Percentiles rank a stretch among this genome's conserved stretches.
phyloP scores from a whole-genome alignment of 495 filamentous ascomycete species.

The Aspergillus nidulans region DNA sequence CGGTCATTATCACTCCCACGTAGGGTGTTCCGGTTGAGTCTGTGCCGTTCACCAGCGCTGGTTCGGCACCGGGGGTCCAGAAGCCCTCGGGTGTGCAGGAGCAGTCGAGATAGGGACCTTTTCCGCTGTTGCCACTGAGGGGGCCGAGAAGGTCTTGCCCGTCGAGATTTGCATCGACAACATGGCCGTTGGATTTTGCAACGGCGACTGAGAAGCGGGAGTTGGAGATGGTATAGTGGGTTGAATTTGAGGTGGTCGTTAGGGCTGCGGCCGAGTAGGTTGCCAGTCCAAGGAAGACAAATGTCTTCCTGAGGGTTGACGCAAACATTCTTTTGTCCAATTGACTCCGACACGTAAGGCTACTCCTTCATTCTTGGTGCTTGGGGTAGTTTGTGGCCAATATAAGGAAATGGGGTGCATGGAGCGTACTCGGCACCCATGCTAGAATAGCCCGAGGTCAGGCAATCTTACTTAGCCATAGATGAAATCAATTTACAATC shows the following conservation, averaged over 20 bases:
- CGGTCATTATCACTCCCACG: conserved; percentile 47
- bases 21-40: conserved; percentile 43
- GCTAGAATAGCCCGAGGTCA: neutral
- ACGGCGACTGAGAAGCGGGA: conserved; percentile 41
- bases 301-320: neutral
- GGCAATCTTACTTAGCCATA: neutral
- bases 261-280: conserved; percentile 8
- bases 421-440: neutral
- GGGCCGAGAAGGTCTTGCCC: conserved; percentile 48
- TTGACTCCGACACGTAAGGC: neutral
- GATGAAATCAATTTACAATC: too few species aligned
- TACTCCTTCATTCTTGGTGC: neutral
- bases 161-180: conserved; percentile 40
- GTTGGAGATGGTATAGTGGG: conserved; percentile 37
- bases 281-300: neutral
- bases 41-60: conserved; percentile 33
- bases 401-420: too few species aligned
- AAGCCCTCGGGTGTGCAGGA: conserved; percentile 51
- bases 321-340: too few species aligned
- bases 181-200: conserved; percentile 40
- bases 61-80: conserved; percentile 47
- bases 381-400: too few species aligned
- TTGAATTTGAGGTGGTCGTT: conserved; percentile 21
- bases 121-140: conserved; percentile 39
- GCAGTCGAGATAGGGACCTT: conserved; percentile 53